These are phyloP conservation scores for Stentor roeselii DNA, from an alignment of 73 alveolate genomes.

Conservation along the genomic window DNA sequence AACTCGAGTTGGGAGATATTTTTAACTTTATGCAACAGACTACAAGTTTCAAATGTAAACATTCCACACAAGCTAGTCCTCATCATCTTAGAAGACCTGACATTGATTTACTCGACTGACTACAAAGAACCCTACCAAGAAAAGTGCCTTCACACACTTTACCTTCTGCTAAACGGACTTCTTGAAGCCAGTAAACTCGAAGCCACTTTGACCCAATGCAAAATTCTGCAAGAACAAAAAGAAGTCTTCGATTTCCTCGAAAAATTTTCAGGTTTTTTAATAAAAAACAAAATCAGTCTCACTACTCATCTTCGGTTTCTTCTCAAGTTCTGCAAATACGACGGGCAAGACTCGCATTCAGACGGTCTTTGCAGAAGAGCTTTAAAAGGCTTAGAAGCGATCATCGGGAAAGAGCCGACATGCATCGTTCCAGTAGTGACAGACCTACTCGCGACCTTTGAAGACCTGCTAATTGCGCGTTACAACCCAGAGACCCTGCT, in stretches of 20 bases:
- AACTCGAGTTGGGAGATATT: slow-evolving; percentile 22
- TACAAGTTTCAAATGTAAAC: slow-evolving; percentile 25
- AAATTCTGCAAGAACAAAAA: slow-evolving; percentile 1
- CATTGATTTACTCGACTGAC: not conserved
- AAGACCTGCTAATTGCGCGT: not conserved
- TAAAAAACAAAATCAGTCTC: slow-evolving; percentile 21
- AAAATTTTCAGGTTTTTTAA: slow-evolving; percentile 8
- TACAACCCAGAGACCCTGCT: not conserved
- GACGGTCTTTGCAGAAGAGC: slow-evolving; percentile 53
- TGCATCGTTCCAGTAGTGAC: not conserved
- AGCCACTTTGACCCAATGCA: slow-evolving; percentile 24
- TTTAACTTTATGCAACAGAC: slow-evolving; percentile 25
- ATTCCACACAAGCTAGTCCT: slow-evolving; percentile 3
- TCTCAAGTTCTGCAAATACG: slow-evolving; percentile 49
- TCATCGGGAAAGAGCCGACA: not conserved
- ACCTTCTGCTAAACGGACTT: not conserved
- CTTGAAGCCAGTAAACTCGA: slow-evolving; percentile 20
- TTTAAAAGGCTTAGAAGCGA: slow-evolving; percentile 15
- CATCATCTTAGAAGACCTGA: slow-evolving; percentile 13
- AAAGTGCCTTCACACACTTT: slow-evolving; percentile 3
- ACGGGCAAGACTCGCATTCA: slow-evolving; percentile 53
- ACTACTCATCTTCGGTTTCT: slow-evolving; percentile 35
- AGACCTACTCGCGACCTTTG: not conserved
- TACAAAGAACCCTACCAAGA: slow-evolving; percentile 15
- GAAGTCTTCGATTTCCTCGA: slow-evolving; percentile 26